These are phyloP conservation scores for Gynochthodes officinalis DNA, from an alignment of 257 asterid genomes.

Conservation along the genomic window DNA sequence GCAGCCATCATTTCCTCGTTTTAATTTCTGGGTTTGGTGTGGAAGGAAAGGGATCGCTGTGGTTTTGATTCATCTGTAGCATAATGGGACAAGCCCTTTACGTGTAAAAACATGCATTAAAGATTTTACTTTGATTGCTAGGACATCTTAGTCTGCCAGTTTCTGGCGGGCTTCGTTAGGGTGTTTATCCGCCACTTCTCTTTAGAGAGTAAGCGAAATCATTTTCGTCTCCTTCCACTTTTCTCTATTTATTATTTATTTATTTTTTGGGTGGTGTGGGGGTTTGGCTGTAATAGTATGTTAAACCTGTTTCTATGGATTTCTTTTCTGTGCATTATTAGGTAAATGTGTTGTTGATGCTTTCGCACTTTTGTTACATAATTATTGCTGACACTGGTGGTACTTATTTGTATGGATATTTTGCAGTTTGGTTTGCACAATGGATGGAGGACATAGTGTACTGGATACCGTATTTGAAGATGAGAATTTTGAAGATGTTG, in stretches of 20 bases:
- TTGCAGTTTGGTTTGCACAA: constrained; percentile 27
- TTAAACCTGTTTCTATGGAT: background rate
- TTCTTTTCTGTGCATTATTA: background rate
- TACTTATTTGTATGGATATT: constrained; percentile 2
- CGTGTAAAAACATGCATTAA: background rate
- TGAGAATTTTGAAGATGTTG: constrained; percentile 42
- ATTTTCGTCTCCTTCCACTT: too few relatives aligned
- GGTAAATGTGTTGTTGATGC: background rate
- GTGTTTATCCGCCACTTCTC: background rate
- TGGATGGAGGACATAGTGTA: constrained; percentile 62
- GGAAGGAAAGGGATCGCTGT: background rate
- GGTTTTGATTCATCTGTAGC: background rate
- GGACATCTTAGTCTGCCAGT: too few relatives aligned
- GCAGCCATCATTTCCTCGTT: background rate
- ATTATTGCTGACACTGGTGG: background rate
- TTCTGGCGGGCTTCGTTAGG: background rate
- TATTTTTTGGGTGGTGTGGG: too few relatives aligned
- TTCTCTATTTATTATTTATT: too few relatives aligned
- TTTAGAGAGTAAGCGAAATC: background rate
- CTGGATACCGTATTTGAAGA: constrained; percentile 53
- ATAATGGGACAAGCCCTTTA: background rate
- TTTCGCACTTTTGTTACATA: background rate
- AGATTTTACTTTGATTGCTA: background rate
- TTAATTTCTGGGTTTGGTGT: background rate
- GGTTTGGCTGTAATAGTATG: background rate